Percentiles rank a stretch among this genome's conserved stretches.
Evolutionary conservation across 2,329 filamentous ascomycete species (phyloP).

Genomic region (Ophiostoma piceae): DNA sequence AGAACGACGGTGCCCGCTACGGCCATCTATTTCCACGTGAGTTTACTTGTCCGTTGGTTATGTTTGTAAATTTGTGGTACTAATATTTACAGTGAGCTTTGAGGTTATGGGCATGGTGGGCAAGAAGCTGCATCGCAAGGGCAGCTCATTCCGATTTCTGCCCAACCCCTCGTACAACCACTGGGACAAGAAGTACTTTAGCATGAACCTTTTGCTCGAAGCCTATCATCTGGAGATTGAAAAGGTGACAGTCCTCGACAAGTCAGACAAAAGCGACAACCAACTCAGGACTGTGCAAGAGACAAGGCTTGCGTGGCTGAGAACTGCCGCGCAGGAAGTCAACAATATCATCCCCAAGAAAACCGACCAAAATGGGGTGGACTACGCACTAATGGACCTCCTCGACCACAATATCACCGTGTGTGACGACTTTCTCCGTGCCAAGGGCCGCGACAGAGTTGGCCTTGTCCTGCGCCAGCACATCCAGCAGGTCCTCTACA

Average conservation of each 20-base stretch:
- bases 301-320: not conserved
- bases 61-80: not conserved
- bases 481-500: constrained; percentile 44
- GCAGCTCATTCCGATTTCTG: constrained; percentile 49
- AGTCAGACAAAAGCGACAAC: not conserved
- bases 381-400: constrained; percentile 33
- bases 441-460: constrained; percentile 35
- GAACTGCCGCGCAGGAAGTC: not conserved
- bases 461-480: constrained; percentile 46
- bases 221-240: not conserved
- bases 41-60: constrained; percentile 17
- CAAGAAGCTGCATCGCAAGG: constrained; percentile 44
- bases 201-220: constrained; percentile 36
- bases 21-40: constrained; percentile 49
- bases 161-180: constrained; percentile 52
- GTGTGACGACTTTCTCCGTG: constrained; percentile 42
- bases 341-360: too few species aligned
- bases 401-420: constrained; percentile 41
- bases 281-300: not conserved
- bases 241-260: not conserved
- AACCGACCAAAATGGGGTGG: too few species aligned
- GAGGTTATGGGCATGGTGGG: constrained; percentile 56
- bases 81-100: constrained; percentile 44
- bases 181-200: constrained; percentile 50
- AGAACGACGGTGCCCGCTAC: constrained; percentile 37